Evolutionary conservation across 495 filamentous ascomycete species (phyloP), one percentile per base, ranked within the genome.

Genomic region (Jackrogersella multiformis): DNA sequence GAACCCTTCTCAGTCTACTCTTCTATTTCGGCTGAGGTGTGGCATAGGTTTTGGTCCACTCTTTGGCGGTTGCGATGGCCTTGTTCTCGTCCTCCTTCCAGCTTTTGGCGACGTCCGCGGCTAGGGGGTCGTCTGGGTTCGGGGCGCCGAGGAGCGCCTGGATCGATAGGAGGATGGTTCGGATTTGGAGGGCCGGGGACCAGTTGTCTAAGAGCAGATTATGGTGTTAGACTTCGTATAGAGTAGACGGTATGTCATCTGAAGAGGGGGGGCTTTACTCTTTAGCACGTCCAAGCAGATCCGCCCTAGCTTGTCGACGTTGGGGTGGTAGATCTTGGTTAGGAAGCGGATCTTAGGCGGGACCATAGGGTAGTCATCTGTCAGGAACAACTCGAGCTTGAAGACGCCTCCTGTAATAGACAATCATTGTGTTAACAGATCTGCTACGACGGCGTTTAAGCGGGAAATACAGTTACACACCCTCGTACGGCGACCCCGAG

Each of bases 291-390:
- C 95, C 53, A 99, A 77, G 77, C 95, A 99, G 76, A 99, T 99
- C 24, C 95, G 90, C 45, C 95, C 95, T 0, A 98, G 86, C 78
- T 95, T 94, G 75, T 99, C 95, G 64, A 99, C 97, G 76, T 99
- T 99, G 30, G 95, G 95, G 74, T 99, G 95, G 77, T 97, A 99
- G 77, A 99, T 99, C 79, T 97, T 97, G 67, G 95, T 99, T 16
- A 99, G 80, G 79, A 99, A 99, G 36, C 95, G 90, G 67, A 99
- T 97, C 82, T 97, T 97, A 10, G 95, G 95, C 24, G 95, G 95
- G 32, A 92, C 96, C 95, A 99, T 99, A 8, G 95, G 95, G 74
- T 99, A 99, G 79, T 99, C 95, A 73, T 99, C 95, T 32, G 95
- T 96, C n/a, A 99, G 84, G 80, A 99, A 99, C 6, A 99, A 86